Percentiles rank a stretch among this genome's conserved stretches.
phyloP scores from a whole-genome alignment of 805 yeast species.

The Saccharomycopsis olivae region DNA sequence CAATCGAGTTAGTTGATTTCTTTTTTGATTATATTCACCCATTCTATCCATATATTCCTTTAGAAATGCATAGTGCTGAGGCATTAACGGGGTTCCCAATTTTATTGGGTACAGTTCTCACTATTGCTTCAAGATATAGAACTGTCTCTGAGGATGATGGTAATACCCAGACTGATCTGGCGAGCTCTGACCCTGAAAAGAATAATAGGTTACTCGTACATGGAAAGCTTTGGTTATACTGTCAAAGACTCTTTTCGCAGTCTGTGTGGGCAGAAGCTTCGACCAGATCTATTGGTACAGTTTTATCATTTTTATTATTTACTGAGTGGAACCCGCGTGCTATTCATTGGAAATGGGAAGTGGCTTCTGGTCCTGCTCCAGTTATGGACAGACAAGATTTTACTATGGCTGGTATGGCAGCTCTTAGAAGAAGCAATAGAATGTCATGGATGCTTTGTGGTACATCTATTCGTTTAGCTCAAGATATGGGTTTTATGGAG shows the following conservation, averaged over 20 bases:
- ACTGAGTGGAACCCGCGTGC: constrained; percentile 97
- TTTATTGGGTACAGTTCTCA: constrained; percentile 66
- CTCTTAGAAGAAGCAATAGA: constrained; percentile 76
- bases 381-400: constrained; percentile 27
- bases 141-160: constrained; percentile 30
- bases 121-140: constrained; percentile 74
- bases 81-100: constrained; percentile 72
- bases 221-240: constrained; percentile 73
- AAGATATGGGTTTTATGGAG: constrained; percentile 74
- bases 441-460: constrained; percentile 95
- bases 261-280: constrained; percentile 93
- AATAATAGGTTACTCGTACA: constrained; percentile 52
- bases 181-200: constrained; percentile 1
- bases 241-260: constrained; percentile 70
- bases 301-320: constrained; percentile 70
- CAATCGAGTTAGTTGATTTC: constrained; percentile 41
- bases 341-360: constrained; percentile 69
- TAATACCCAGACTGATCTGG: too few species aligned
- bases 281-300: constrained; percentile 78
- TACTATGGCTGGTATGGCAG: constrained; percentile 64
- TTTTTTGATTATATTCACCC: constrained; percentile 81
- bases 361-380: constrained; percentile 28
- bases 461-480: constrained; percentile 75
- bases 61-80: constrained; percentile 54
- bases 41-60: constrained; percentile 79